phyloP scores from a whole-genome alignment of 495 filamentous ascomycete genomes.

The Astrocystis sublimbata region DNA sequence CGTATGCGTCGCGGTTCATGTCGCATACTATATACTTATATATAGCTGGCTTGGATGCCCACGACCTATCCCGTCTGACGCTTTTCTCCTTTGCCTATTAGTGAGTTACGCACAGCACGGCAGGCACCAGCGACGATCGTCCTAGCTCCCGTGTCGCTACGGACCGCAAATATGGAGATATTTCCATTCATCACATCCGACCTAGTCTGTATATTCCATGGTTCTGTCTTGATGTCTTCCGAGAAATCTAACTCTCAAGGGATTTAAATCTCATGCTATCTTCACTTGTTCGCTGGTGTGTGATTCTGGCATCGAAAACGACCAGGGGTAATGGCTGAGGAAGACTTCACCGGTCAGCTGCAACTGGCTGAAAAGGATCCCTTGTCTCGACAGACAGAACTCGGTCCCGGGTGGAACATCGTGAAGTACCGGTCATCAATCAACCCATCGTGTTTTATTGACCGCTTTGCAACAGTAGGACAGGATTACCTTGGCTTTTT shows the following conservation, averaged over 20 bases:
- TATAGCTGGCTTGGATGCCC: not conserved
- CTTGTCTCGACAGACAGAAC: not conserved
- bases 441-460: not conserved
- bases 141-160: conserved; percentile 2
- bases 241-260: not conserved
- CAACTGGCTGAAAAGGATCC: not conserved
- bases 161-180: not conserved
- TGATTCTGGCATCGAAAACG: too few relatives aligned
- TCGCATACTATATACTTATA: not conserved
- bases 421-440: conserved; percentile 8
- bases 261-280: not conserved
- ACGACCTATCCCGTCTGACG: not conserved
- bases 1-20: conserved; percentile 9
- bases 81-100: not conserved
- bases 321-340: not conserved
- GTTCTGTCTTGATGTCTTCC: not conserved
- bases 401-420: conserved; percentile 9
- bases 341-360: not conserved
- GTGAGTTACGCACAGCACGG: conserved; percentile 2
- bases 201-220: not conserved
- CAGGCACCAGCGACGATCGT: not conserved
- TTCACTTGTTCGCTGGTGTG: not conserved
- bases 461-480: not conserved
- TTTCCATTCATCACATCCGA: not conserved
- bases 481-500: not conserved